phyloP scores from a whole-genome alignment of 2,329 filamentous ascomycete genomes.

The Neonectria magnoliae region DNA sequence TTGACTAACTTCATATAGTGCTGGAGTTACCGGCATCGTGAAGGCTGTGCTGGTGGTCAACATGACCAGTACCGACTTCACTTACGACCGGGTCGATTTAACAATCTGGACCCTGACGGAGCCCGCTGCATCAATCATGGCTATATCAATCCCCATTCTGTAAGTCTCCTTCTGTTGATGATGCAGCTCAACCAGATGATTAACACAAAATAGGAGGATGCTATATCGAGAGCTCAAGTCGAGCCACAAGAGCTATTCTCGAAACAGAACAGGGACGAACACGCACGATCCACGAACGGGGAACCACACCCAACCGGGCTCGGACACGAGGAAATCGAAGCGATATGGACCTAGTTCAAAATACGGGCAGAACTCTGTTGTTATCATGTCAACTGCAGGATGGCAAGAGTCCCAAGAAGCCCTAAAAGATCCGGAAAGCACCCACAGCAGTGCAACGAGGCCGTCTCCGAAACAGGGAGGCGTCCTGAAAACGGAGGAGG shows the following conservation, averaged over 20 bases:
- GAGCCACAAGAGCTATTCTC: slow-evolving; percentile 41
- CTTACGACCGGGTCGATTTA: slow-evolving; percentile 48
- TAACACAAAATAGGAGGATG: slow-evolving; percentile 44
- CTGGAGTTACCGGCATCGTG: slow-evolving; percentile 47
- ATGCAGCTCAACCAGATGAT: not conserved
- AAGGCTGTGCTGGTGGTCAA: slow-evolving; percentile 45
- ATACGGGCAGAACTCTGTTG: slow-evolving; percentile 45
- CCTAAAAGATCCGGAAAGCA: slow-evolving; percentile 36
- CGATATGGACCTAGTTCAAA: slow-evolving; percentile 31
- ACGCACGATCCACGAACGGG: slow-evolving; percentile 12
- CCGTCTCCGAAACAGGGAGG: slow-evolving; percentile 28
- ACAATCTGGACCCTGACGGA: slow-evolving; percentile 50
- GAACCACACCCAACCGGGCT: slow-evolving; percentile 8
- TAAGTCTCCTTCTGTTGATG: slow-evolving; percentile 26
- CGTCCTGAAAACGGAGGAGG: slow-evolving; percentile 46
- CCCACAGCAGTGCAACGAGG: not conserved
- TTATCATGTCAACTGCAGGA: slow-evolving; percentile 45
- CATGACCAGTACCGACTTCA: slow-evolving; percentile 47
- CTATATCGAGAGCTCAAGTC: slow-evolving; percentile 47
- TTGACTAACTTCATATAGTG: slow-evolving; percentile 36
- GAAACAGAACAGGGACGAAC: slow-evolving; percentile 35
- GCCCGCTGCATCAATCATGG: slow-evolving; percentile 50
- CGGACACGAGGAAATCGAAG: slow-evolving; percentile 29
- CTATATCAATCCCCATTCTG: slow-evolving; percentile 48
- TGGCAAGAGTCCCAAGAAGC: slow-evolving; percentile 49